Evolutionary conservation across 805 yeast genomes (phyloP), one percentile per base, ranked within the genome.

Genomic region (Candida pseudoglaebosa): DNA sequence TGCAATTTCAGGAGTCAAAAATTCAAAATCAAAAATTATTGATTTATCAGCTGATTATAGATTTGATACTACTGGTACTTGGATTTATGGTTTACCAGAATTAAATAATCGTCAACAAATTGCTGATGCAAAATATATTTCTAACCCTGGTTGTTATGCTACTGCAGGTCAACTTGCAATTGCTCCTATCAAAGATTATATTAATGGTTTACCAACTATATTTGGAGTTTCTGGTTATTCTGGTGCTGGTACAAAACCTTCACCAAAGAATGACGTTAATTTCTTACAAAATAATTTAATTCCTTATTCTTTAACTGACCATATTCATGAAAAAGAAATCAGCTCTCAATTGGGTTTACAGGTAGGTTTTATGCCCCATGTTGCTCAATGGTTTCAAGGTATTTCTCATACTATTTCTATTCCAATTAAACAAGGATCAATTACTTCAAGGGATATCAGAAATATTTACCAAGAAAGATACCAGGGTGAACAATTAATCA

Each of bases 111-210:
- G 99, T 59, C 56, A 67, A 7, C 56, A 56, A 8, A 84, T 93
- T 51, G 76, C 84, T 26, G 56, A 68, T 10, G 91, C 98, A 14
- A 59, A 75, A 54, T 86, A 84, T 59, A 85, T 93, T 45, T 82
- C 97, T 4, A 93, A 93, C 67, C 99, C 99, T 2, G 99, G 99
- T 34, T 93, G 99, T 71, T 93, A 90, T 60, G 97, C 99, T n/a
- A 93, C 99, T 33, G 97, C 95, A 42, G 93, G 97, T 10, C 98
- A 93, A 70, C 65, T 89, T 18, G 90, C 95, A 10, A 82, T 93
- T 57, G 81, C 91, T 34, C 99, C 99, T 24, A 70, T 93, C 52
- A 64, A 75, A n/a, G 78, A 80, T 35, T 77, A 77, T 54, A 70
- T 80, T 29, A 65, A 69, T 10, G 93, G 93, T 24, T 70, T 74